A percentile compares a stretch with the other conserved stretches of the same genome.
These are phyloP conservation scores for Psilocybe sp. DNA, from an alignment of 768 basidiomycete species.

Conservation along the genomic window DNA sequence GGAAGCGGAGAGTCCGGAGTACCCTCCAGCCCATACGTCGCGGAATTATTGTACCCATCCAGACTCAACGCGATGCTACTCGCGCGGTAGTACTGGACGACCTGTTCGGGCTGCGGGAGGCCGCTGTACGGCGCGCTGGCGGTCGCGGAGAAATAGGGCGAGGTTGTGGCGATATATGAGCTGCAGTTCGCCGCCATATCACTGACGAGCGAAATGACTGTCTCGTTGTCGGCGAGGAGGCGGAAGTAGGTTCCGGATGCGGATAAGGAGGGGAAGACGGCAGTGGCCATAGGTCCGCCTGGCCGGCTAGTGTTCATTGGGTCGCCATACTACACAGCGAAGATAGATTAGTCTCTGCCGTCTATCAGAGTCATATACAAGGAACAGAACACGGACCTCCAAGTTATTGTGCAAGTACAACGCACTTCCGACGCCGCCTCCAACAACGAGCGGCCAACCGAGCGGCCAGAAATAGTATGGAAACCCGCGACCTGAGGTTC, in stretches of 20 bases:
- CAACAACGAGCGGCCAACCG: constrained; percentile 35
- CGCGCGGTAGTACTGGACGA: constrained; percentile 60
- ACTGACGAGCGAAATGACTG: constrained; percentile 35
- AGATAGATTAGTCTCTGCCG: neutral
- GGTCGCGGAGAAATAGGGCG: constrained; percentile 31
- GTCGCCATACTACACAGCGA: constrained; percentile 42
- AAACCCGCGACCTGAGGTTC: constrained; percentile 47
- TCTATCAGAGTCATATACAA: neutral
- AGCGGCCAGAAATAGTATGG: constrained; percentile 66
- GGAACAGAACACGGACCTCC: constrained; percentile 31
- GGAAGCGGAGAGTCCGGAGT: constrained; percentile 13
- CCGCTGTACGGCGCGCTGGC: constrained; percentile 21
- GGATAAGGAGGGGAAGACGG: constrained; percentile 38
- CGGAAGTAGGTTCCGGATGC: constrained; percentile 35
- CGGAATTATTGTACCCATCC: constrained; percentile 62
- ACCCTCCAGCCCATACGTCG: constrained; percentile 21
- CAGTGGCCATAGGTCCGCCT: constrained; percentile 39
- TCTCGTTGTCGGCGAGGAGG: constrained; percentile 43
- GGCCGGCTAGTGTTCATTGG: constrained; percentile 40
- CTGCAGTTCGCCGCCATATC: constrained; percentile 44
- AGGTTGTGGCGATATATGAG: constrained; percentile 21
- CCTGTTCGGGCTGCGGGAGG: constrained; percentile 47
- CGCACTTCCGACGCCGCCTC: constrained; percentile 20
- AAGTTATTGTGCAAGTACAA: constrained; percentile 20
- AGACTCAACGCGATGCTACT: constrained; percentile 56